Conservation (phyloP, 805 yeast species). For the Isabelozyma heimii region DNA sequence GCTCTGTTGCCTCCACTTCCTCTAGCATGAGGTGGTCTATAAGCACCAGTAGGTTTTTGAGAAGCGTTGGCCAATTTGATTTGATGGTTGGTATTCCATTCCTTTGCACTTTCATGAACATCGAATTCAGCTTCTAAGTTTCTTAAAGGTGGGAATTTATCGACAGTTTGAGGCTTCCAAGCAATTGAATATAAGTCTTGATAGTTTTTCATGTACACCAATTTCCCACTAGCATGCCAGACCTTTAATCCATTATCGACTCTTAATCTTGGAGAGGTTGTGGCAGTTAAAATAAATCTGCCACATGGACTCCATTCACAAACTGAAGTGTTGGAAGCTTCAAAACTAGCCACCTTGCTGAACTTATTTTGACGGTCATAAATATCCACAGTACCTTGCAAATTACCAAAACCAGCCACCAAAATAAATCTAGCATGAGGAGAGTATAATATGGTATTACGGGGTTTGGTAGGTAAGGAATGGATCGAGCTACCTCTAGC, state of each 20-base stretch:
- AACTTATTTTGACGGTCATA: conserved; percentile 89
- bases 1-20: conserved; percentile 26
- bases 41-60: conserved; percentile 79
- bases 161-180: conserved; percentile 73
- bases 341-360: conserved; percentile 72
- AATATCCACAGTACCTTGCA: conserved; percentile 94
- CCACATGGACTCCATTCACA: conserved; percentile 99
- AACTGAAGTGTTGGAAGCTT: conserved; percentile 93
- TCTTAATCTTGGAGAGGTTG: conserved; percentile 93
- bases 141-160: conserved; percentile 54
- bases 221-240: conserved; percentile 88
- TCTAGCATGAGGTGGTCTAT: conserved; percentile 96
- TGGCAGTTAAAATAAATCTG: conserved; percentile 87
- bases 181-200: conserved; percentile 75
- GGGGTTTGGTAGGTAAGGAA: conserved; percentile 80
- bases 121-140: conserved; percentile 54
- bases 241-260: conserved; percentile 94
- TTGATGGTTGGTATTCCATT: conserved; percentile 44
- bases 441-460: conserved; percentile 86
- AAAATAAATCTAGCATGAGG: conserved; percentile 91
- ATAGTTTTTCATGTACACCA: conserved; percentile 75
- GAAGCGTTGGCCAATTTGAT: conserved; percentile 30
- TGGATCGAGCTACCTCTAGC: conserved; percentile 86
- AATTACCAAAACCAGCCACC: conserved; percentile 96
- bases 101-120: conserved; percentile 71